phyloP scores from a whole-genome alignment of 352 stramenopile genomes.

The Globisporangium ultimum region DNA sequence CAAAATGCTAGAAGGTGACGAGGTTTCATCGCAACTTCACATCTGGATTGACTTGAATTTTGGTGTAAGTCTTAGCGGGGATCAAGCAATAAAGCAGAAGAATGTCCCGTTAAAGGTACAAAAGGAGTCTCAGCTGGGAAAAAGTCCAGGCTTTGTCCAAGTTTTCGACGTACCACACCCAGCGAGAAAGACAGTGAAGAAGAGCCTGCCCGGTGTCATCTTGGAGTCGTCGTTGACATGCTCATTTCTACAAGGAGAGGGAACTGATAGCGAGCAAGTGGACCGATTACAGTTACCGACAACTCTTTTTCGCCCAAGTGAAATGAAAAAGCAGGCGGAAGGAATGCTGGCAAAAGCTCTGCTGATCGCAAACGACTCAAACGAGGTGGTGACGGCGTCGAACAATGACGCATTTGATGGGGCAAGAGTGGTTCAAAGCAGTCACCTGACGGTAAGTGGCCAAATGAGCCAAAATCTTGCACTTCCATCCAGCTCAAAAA shows the following conservation, averaged over 20 bases:
- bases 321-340: constrained; percentile 14
- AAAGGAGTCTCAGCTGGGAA: constrained; percentile 21
- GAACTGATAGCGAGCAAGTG: not conserved
- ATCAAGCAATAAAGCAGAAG: constrained; percentile 82
- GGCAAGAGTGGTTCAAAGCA: not conserved
- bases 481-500: not conserved
- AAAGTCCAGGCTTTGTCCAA: constrained; percentile 78
- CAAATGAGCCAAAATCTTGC: not conserved
- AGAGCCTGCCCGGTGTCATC: not conserved
- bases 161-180: constrained; percentile 53
- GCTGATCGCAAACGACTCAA: constrained; percentile 10
- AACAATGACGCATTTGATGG: constrained; percentile 1
- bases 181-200: constrained; percentile 7
- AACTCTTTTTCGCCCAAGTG: constrained; percentile 11
- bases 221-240: not conserved
- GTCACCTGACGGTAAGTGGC: not conserved
- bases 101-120: constrained; percentile 85
- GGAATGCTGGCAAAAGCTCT: constrained; percentile 17
- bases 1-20: constrained; percentile 87
- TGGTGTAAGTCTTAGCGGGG: constrained; percentile 76
- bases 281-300: constrained; percentile 7
- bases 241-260: not conserved
- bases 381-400: constrained; percentile 2
- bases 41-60: constrained; percentile 98
- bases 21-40: constrained; percentile 87